A percentile compares a stretch with the other conserved stretches of the same genome.
These are phyloP conservation scores for Arctium lappa DNA, from an alignment of 129 eudicot genomes.

Conservation along the genomic window DNA sequence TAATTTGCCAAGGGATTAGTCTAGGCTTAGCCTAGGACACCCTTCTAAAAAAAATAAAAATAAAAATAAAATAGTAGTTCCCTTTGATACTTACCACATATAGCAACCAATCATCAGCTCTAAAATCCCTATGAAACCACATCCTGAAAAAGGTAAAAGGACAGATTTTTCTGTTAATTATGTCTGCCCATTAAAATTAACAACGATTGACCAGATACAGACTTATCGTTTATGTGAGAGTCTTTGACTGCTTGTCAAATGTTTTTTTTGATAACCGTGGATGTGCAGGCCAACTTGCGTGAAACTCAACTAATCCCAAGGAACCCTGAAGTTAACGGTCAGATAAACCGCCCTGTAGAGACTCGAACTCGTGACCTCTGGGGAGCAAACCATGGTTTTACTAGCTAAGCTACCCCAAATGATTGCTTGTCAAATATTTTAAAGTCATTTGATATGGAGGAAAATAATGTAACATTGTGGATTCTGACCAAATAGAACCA, in stretches of 20 bases:
- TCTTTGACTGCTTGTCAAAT: not conserved
- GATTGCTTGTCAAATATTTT: not conserved
- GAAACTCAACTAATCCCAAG: too few species aligned
- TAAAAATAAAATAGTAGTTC: not conserved
- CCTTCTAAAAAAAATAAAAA: too few species aligned
- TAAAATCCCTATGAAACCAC: constrained; percentile 93
- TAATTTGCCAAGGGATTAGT: too few species aligned
- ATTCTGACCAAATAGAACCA: not conserved
- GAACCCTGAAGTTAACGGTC: too few species aligned
- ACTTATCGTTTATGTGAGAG: too few species aligned
- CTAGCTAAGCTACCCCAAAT: not conserved
- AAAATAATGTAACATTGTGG: constrained; percentile 1
- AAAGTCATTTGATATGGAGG: not conserved
- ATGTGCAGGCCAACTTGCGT: too few species aligned
- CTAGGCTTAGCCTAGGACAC: too few species aligned
- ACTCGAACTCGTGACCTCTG: not conserved
- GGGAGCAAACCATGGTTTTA: not conserved
- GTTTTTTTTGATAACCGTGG: not conserved
- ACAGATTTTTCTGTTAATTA: not conserved
- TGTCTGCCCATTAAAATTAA: not conserved
- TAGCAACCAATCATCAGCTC: constrained; percentile 95
- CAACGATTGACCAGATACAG: not conserved
- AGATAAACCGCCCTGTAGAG: not conserved
- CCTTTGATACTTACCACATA: constrained; percentile 58
- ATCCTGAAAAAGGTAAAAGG: constrained; percentile 52